Conservation (phyloP, 371 early-diverging fungal genomes). For the Entomophthora muscae region DNA sequence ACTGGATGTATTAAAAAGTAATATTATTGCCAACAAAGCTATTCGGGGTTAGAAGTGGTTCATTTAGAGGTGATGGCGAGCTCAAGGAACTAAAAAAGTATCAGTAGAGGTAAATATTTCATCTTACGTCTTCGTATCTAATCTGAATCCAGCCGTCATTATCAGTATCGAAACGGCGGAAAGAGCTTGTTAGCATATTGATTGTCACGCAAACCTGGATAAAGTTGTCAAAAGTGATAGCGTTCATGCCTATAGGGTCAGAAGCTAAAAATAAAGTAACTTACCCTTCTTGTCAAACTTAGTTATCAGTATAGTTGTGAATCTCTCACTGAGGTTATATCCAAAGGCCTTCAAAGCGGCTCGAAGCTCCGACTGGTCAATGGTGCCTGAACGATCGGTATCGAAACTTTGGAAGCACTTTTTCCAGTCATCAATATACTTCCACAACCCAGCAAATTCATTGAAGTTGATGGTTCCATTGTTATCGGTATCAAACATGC, state of each 20-base stretch:
- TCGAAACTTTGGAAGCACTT: conserved; percentile 44
- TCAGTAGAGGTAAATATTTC: not conserved
- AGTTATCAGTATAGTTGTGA: conserved; percentile 30
- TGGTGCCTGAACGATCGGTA: conserved; percentile 37
- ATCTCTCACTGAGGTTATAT: conserved; percentile 33
- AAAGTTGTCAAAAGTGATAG: conserved; percentile 38
- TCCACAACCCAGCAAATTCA: conserved; percentile 31
- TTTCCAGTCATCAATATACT: conserved; percentile 56
- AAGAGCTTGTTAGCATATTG: conserved; percentile 42
- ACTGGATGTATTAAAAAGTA: no score
- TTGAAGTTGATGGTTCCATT: conserved; percentile 36
- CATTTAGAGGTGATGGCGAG: not conserved
- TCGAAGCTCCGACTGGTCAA: conserved; percentile 37
- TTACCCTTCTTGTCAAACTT: conserved; percentile 43
- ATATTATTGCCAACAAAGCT: no score
- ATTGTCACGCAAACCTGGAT: conserved; percentile 50
- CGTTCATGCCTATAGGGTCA: not conserved
- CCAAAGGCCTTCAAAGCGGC: conserved; percentile 45
- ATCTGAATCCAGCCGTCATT: conserved; percentile 38
- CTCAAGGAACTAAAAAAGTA: conserved; percentile 5
- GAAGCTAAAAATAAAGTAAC: not conserved
- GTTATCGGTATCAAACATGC: conserved; percentile 44
- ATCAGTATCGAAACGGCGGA: conserved; percentile 36
- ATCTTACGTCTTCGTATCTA: conserved; percentile 29
- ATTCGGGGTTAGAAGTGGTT: not conserved